These are phyloP conservation scores for Sordariomycetes sp. DNA, from an alignment of 2,329 filamentous ascomycete species.

Conservation along the genomic window DNA sequence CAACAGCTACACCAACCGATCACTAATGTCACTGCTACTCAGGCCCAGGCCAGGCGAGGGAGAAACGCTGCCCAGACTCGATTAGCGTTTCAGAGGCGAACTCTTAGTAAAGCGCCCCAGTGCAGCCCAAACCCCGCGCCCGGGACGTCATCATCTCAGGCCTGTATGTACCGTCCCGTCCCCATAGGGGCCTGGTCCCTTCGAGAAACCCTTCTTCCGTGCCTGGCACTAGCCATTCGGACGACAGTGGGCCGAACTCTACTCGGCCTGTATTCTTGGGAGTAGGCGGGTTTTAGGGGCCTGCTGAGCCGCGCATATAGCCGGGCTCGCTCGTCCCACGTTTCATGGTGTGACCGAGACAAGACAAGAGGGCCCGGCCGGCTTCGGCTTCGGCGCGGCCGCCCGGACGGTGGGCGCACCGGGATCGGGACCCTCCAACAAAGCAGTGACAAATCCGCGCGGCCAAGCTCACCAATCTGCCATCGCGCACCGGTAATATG, in stretches of 20 bases:
- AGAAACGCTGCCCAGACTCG: too few relatives aligned
- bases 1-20: background rate
- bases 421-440: too few relatives aligned
- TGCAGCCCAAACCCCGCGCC: background rate
- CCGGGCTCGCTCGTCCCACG: background rate
- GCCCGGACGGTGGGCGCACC: too few relatives aligned
- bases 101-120: background rate
- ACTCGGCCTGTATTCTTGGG: background rate
- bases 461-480: too few relatives aligned
- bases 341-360: background rate
- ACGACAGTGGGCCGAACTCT: background rate
- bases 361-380: background rate
- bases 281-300: background rate
- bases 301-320: background rate
- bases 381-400: background rate
- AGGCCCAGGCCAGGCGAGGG: background rate
- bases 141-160: background rate
- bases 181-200: background rate
- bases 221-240: background rate
- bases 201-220: background rate
- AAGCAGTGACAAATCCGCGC: too few relatives aligned
- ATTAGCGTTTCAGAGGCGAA: background rate
- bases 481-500: too few relatives aligned
- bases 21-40: background rate
- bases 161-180: background rate